Base-by-base conservation (phyloP, 1,139 yeast genomes). In the Yarrowia galli region DNA sequence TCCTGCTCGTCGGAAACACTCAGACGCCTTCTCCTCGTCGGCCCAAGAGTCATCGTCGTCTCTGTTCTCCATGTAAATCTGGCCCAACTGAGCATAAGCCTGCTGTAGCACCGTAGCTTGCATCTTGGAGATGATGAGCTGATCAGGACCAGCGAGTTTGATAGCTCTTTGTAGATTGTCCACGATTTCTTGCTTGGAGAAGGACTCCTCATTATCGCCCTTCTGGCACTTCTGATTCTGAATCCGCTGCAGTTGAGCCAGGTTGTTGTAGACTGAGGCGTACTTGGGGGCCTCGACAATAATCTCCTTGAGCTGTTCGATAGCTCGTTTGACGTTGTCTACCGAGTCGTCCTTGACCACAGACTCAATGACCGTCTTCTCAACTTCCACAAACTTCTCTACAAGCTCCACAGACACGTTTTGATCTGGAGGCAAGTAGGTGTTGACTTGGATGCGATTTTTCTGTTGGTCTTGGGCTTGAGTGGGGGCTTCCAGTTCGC, bases 261-360 rank as follows among this genome's bases (percentile, higher is more conserved):
- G 72, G 68, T 77, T 77, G 70, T 75, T 76, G 70, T 77, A 77
- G 6, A 75, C 79, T 3, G 78, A 73, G 2, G 79, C 78, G 54
- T 77, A 76, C 7, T 65, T 23, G n/a, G 79, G 79, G 23, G 73
- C 69, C 35, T 60, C 54, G 5, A 18, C 51, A 16, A 77, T 70
- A 35, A 77, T 68, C 3, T 32, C 67, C 60, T 71, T 66, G 49
- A 77, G 69, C 3, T 74, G 40, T 13, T 45, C 71, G 36, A 70
- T n/a, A 0, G 76, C 76, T 13, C 28, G 42, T 13, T 48, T 35
- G 35, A 61, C 61, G 43, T 67, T 67, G 8, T 65, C 63, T 22
- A 56, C 36, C 18, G 53, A 65, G 2, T 46, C 58, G 7, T 70
- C 68, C 6, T 71, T 70, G 10, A 65, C 56, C 12, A 71, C 71